Conservation (phyloP, 768 basidiomycete genomes). For the Suillus lakei region DNA sequence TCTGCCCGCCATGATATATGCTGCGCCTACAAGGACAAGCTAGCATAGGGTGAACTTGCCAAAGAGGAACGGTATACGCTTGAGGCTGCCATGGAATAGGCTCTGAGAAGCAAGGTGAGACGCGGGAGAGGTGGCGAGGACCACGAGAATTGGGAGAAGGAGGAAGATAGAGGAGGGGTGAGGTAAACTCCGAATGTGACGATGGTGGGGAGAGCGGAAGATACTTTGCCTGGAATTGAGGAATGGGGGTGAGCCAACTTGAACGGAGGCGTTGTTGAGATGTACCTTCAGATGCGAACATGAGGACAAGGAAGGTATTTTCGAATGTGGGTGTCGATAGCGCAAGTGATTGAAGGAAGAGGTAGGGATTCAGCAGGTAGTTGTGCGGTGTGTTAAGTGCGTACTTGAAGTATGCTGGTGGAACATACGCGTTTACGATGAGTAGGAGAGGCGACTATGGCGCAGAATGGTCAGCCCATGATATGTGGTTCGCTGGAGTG, state of each 20-base stretch:
- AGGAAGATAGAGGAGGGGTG: constrained; percentile 74
- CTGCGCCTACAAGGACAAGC: constrained; percentile 43
- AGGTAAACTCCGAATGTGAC: constrained; percentile 75
- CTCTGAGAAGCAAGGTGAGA: constrained; percentile 71
- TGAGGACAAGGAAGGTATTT: constrained; percentile 71
- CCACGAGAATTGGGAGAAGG: constrained; percentile 65
- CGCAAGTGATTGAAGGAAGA: constrained; percentile 78
- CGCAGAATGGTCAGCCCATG: constrained; percentile 8
- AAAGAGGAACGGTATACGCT: constrained; percentile 32
- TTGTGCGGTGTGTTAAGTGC: constrained; percentile 43
- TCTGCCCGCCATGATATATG: constrained; percentile 63
- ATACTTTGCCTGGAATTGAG: constrained; percentile 52
- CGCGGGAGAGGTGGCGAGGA: constrained; percentile 63
- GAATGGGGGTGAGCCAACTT: background rate
- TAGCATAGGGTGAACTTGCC: constrained; percentile 59
- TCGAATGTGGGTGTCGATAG: constrained; percentile 85
- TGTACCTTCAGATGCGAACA: constrained; percentile 73
- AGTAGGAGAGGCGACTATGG: constrained; percentile 78
- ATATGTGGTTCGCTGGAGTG: background rate
- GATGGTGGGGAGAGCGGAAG: constrained; percentile 64
- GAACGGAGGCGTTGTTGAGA: background rate
- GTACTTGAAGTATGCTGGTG: background rate
- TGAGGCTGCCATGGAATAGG: constrained; percentile 25
- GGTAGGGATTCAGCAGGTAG: constrained; percentile 90
- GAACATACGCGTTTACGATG: constrained; percentile 9